phyloP scores from a whole-genome alignment of 345 rosid genomes.

The Boechera stricta region DNA sequence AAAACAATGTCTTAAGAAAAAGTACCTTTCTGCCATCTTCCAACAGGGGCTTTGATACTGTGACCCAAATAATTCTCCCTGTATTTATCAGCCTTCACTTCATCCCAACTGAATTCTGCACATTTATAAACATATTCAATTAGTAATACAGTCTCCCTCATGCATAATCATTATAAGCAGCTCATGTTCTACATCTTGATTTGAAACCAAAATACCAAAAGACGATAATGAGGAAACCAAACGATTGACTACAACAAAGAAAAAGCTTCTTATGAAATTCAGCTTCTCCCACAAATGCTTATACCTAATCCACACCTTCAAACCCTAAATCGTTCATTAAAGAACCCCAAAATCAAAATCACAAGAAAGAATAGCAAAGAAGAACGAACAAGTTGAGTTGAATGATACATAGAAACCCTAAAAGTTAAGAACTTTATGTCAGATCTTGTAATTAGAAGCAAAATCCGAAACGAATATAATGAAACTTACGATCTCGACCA shows the following conservation, averaged over 20 bases:
- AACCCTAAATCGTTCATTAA: slow-evolving; percentile 20
- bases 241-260: not conserved
- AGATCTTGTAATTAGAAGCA: slow-evolving; percentile 10
- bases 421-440: not conserved
- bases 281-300: slow-evolving; percentile 15
- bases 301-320: slow-evolving; percentile 11
- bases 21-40: slow-evolving; percentile 97
- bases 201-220: not conserved
- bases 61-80: slow-evolving; percentile 95
- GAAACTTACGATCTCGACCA: slow-evolving; percentile 89
- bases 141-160: not conserved
- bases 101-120: slow-evolving; percentile 95
- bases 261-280: not conserved
- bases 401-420: slow-evolving; percentile 29
- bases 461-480: not conserved
- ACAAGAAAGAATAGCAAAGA: not conserved
- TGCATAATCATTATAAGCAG: not conserved
- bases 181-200: not conserved
- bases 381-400: not conserved
- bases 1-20: not conserved
- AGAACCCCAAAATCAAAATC: not conserved
- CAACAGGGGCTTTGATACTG: slow-evolving; percentile 94
- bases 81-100: slow-evolving; percentile 88
- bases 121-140: slow-evolving; percentile 6
- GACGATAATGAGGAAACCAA: not conserved